Percentiles rank a stretch among this genome's conserved stretches.
phyloP scores from a whole-genome alignment of 2,329 filamentous ascomycete species.

The Talaromyces sp. region DNA sequence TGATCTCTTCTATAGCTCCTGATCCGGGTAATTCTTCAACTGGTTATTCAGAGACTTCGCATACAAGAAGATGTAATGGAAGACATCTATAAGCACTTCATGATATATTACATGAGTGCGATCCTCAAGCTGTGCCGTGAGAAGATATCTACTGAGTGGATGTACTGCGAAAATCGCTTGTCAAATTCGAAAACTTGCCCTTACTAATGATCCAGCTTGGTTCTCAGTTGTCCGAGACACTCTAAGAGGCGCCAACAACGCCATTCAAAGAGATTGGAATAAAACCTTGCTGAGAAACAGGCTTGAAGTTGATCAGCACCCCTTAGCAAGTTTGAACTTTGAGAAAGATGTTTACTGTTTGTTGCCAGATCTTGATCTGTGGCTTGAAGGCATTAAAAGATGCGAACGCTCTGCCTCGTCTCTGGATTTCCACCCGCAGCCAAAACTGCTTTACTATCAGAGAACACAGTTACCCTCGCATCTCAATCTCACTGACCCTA shows the following conservation, averaged over 20 bases:
- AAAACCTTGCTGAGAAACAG: background rate
- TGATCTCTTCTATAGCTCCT: constrained; percentile 53
- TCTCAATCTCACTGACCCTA: background rate
- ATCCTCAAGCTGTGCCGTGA: background rate
- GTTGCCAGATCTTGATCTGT: too few species aligned
- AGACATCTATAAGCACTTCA: constrained; percentile 6
- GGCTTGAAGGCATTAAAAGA: too few species aligned
- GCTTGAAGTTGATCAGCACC: background rate
- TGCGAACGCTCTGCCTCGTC: background rate
- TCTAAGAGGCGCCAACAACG: background rate
- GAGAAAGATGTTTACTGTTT: background rate
- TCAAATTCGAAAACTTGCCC: constrained; percentile 4
- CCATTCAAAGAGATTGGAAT: background rate
- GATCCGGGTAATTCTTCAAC: constrained; percentile 33
- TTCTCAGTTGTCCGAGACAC: background rate
- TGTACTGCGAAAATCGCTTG: constrained; percentile 5
- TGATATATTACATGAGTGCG: constrained; percentile 3
- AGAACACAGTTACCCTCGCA: background rate
- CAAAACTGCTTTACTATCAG: background rate
- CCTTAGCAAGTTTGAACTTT: background rate
- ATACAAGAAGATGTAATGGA: background rate
- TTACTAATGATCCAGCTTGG: background rate
- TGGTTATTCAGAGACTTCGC: background rate
- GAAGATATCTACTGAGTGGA: background rate
- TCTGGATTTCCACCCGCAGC: background rate